A percentile compares a stretch with the other conserved stretches of the same genome.
phyloP scores from a whole-genome alignment of 345 rosid genomes.

The Sisymbrium irio region DNA sequence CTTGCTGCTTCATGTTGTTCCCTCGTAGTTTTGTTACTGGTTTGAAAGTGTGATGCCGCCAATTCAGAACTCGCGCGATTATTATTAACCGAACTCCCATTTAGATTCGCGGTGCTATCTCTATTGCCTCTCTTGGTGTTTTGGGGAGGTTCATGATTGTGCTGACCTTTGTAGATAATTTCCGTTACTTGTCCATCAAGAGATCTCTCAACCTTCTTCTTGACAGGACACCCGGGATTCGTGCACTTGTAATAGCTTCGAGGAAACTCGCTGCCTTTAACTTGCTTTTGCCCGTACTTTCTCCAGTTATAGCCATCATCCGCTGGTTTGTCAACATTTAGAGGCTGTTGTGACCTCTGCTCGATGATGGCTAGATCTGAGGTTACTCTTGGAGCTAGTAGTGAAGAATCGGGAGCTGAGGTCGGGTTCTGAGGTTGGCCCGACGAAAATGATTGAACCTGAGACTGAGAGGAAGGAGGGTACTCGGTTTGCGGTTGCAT shows the following conservation, averaged over 20 bases:
- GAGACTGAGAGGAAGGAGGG: slow-evolving; percentile 39
- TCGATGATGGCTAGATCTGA: slow-evolving; percentile 43
- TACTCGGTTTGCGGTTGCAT: slow-evolving; percentile 38
- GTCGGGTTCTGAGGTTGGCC: slow-evolving; percentile 36
- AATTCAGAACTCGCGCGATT: slow-evolving; percentile 37
- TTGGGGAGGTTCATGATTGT: slow-evolving; percentile 67
- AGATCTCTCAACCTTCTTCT: slow-evolving; percentile 85
- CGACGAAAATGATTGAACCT: slow-evolving; percentile 24
- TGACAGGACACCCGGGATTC: slow-evolving; percentile 66
- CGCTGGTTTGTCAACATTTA: slow-evolving; percentile 59
- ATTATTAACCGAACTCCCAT: slow-evolving; percentile 38
- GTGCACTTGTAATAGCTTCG: slow-evolving; percentile 93
- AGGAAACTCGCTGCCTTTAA: slow-evolving; percentile 85
- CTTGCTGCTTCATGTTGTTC: slow-evolving; percentile 55
- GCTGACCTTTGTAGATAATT: slow-evolving; percentile 88
- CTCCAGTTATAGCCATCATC: slow-evolving; percentile 86
- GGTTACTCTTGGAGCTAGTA: slow-evolving; percentile 27
- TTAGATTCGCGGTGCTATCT: slow-evolving; percentile 18
- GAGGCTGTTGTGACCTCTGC: slow-evolving; percentile 44
- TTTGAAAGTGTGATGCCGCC: slow-evolving; percentile 17
- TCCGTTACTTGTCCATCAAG: slow-evolving; percentile 79
- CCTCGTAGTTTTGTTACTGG: slow-evolving; percentile 39
- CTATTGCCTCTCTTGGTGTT: slow-evolving; percentile 56
- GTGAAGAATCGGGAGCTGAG: slow-evolving; percentile 32
- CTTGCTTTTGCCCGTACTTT: slow-evolving; percentile 92